phyloP scores from a whole-genome alignment of 495 filamentous ascomycete species.

The Podospora fimiseda region DNA sequence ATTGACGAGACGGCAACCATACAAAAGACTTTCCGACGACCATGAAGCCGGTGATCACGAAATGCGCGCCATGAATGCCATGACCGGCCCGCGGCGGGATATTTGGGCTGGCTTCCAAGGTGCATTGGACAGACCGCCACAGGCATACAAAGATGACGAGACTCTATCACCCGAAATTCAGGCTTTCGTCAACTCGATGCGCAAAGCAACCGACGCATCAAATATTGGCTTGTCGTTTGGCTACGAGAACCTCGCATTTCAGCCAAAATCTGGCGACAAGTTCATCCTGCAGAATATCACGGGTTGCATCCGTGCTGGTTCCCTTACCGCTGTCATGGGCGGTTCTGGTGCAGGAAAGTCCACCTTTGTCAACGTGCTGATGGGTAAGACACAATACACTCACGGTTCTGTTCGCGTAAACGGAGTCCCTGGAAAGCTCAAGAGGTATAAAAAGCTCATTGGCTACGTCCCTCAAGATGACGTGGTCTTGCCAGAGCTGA shows the following conservation, averaged over 20 bases:
- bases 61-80: slow-evolving; percentile 13
- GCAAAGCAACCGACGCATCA: slow-evolving; percentile 40
- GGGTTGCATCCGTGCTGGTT: slow-evolving; percentile 44
- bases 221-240: slow-evolving; percentile 48
- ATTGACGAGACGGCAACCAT: slow-evolving; percentile 6
- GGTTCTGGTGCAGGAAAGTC: slow-evolving; percentile 46
- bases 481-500: slow-evolving; percentile 43
- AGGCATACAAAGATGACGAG: slow-evolving; percentile 7
- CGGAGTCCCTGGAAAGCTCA: slow-evolving; percentile 39
- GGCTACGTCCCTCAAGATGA: slow-evolving; percentile 52
- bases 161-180: slow-evolving; percentile 31
- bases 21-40: slow-evolving; percentile 32
- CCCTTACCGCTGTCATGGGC: slow-evolving; percentile 45
- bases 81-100: slow-evolving; percentile 16
- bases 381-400: slow-evolving; percentile 43
- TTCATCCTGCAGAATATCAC: slow-evolving; percentile 46
- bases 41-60: slow-evolving; percentile 23
- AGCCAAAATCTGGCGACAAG: slow-evolving; percentile 34
- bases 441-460: slow-evolving; percentile 48
- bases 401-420: slow-evolving; percentile 42
- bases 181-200: slow-evolving; percentile 46
- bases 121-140: slow-evolving; percentile 21
- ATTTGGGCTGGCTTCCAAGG: slow-evolving; percentile 33
- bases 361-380: slow-evolving; percentile 47
- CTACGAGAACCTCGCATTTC: slow-evolving; percentile 39